Evolutionary conservation across 306 rosid species (phyloP).

Genomic region (Pueraria montana): DNA sequence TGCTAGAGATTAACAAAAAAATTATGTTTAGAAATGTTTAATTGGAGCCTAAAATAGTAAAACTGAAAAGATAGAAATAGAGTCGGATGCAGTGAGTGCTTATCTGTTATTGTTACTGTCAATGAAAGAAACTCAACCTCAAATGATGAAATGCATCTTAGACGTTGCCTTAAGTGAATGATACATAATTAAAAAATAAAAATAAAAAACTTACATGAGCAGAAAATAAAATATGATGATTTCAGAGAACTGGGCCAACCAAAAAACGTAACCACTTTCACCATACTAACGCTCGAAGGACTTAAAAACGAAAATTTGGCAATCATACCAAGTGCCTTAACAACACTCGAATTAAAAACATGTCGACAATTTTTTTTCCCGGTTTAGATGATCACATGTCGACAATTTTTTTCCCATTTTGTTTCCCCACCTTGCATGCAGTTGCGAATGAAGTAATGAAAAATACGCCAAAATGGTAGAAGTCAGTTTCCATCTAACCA

Average conservation of each 20-base stretch:
- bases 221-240: background rate
- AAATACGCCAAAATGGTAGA: conserved; percentile 43
- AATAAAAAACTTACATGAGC: background rate
- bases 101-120: background rate
- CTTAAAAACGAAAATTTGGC: background rate
- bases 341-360: background rate
- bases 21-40: background rate
- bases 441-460: conserved; percentile 38
- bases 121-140: background rate
- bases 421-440: conserved; percentile 28
- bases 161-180: background rate
- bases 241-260: background rate
- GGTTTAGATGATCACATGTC: background rate
- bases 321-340: background rate
- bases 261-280: background rate
- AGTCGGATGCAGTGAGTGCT: background rate
- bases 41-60: background rate
- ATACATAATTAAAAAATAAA: background rate
- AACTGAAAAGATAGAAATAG: background rate
- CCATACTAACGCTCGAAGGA: background rate
- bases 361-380: background rate
- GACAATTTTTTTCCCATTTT: background rate
- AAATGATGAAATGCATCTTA: background rate
- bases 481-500: conserved; percentile 54
- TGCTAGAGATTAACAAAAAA: background rate